These are phyloP conservation scores for Amphichorda felina DNA, from an alignment of 2,329 filamentous ascomycete species.

Conservation along the genomic window DNA sequence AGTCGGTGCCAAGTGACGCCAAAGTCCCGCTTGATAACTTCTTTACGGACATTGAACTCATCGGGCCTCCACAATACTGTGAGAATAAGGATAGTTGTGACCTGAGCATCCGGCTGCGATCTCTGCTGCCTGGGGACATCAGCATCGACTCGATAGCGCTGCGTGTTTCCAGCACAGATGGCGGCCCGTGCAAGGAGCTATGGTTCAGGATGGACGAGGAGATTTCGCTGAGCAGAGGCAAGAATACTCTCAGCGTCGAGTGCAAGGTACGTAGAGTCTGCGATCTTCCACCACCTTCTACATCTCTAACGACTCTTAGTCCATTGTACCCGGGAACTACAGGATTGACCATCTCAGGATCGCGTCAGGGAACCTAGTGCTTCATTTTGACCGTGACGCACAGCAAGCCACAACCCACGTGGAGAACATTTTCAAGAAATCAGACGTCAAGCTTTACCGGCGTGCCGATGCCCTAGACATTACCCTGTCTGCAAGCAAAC, in stretches of 20 bases:
- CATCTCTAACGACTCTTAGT: slow-evolving; percentile 29
- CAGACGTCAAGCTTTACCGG: slow-evolving; percentile 64
- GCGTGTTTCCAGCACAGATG: slow-evolving; percentile 43
- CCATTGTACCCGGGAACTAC: slow-evolving; percentile 61
- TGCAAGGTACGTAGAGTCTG: slow-evolving; percentile 18
- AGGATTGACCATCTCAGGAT: slow-evolving; percentile 63
- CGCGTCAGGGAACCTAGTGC: slow-evolving; percentile 46
- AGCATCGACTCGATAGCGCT: slow-evolving; percentile 53
- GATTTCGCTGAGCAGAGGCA: slow-evolving; percentile 31
- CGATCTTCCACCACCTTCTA: background rate
- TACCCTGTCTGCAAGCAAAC: slow-evolving; percentile 51
- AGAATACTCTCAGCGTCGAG: slow-evolving; percentile 24
- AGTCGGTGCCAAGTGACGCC: slow-evolving; percentile 41
- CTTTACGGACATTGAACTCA: slow-evolving; percentile 58
- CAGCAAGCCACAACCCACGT: slow-evolving; percentile 33
- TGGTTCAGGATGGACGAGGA: slow-evolving; percentile 15
- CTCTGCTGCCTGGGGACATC: slow-evolving; percentile 61
- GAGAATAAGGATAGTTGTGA: slow-evolving; percentile 65
- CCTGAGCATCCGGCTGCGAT: slow-evolving; percentile 54
- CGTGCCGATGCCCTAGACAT: slow-evolving; percentile 57
- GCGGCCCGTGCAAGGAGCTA: slow-evolving; percentile 49
- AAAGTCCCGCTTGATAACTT: slow-evolving; percentile 60
- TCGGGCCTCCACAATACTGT: slow-evolving; percentile 57
- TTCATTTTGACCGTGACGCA: slow-evolving; percentile 52
- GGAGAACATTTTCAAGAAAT: slow-evolving; percentile 40